A percentile compares a stretch with the other conserved stretches of the same genome.
phyloP scores from a whole-genome alignment of 768 basidiomycete genomes.

The Pleurotus eryngii region DNA sequence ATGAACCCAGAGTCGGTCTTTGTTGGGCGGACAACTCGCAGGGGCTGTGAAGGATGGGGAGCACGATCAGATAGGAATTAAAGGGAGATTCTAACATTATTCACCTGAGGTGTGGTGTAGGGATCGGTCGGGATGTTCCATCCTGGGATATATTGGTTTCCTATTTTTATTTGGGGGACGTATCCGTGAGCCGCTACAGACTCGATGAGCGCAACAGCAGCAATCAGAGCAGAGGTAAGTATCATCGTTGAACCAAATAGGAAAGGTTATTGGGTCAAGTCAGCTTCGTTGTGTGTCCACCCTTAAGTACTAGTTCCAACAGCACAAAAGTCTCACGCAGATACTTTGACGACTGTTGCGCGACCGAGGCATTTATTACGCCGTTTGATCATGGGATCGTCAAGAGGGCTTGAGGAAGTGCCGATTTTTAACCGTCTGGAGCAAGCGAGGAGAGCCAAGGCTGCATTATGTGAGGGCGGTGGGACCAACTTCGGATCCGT shows the following conservation, averaged over 20 bases:
- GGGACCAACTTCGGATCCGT: slow-evolving; percentile 6
- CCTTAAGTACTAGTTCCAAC: no score
- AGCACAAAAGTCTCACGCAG: no score
- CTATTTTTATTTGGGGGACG: slow-evolving; percentile 30
- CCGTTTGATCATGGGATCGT: neutral
- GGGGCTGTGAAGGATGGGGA: slow-evolving; percentile 17
- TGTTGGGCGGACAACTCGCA: slow-evolving; percentile 31
- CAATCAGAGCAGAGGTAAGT: slow-evolving; percentile 10
- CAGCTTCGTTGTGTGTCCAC: no score
- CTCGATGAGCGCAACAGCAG: slow-evolving; percentile 14
- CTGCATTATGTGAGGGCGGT: neutral
- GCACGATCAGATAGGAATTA: no score
- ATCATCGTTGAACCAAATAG: neutral
- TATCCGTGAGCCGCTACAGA: slow-evolving; percentile 32
- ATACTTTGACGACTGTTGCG: no score
- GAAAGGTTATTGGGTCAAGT: no score
- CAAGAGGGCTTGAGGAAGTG: neutral
- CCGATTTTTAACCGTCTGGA: slow-evolving; percentile 4
- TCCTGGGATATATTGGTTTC: slow-evolving; percentile 27
- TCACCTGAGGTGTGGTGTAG: slow-evolving; percentile 31
- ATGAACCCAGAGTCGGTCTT: slow-evolving; percentile 35
- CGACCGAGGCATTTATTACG: neutral
- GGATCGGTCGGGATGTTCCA: slow-evolving; percentile 31
- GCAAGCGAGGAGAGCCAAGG: neutral
- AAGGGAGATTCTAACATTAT: no score